Percentiles rank a stretch among this genome's conserved stretches.
Evolutionary conservation across 225 moss, liverwort and hornwort genomes (phyloP).

Genomic region (Ulota crispa): DNA sequence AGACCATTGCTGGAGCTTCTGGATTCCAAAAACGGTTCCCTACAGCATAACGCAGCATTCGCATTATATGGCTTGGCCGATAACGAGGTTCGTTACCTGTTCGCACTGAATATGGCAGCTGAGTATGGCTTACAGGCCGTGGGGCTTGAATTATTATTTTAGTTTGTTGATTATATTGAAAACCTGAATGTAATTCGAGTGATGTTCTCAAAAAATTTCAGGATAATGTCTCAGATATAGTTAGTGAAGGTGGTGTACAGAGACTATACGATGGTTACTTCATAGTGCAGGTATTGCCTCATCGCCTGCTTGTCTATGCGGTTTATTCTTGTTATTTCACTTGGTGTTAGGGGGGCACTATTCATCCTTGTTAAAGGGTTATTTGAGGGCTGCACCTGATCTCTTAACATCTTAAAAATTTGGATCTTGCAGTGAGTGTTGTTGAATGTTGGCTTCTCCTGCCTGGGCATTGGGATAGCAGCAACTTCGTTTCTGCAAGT

Average conservation of each 20-base stretch:
- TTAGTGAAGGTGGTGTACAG: conserved; percentile 98
- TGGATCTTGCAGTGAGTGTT: background rate
- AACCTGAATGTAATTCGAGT: conserved; percentile 7
- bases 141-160: background rate
- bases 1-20: conserved; percentile 93
- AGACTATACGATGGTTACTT: conserved; percentile 92
- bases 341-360: background rate
- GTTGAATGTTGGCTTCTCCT: background rate
- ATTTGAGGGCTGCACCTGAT: background rate
- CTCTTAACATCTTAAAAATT: background rate
- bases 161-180: background rate
- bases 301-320: conserved; percentile 8
- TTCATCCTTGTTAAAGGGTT: background rate
- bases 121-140: background rate
- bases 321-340: background rate
- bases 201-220: conserved; percentile 25
- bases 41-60: conserved; percentile 98
- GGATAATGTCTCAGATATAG: conserved; percentile 99
- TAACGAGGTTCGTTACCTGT: conserved; percentile 67
- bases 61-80: conserved; percentile 97
- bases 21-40: conserved; percentile 93
- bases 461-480: background rate
- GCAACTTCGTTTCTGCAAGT: background rate
- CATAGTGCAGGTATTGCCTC: conserved; percentile 77
- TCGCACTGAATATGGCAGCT: background rate